Conservation (phyloP, 2,329 filamentous ascomycete species). For the Pseudogymnoascus sp. region DNA sequence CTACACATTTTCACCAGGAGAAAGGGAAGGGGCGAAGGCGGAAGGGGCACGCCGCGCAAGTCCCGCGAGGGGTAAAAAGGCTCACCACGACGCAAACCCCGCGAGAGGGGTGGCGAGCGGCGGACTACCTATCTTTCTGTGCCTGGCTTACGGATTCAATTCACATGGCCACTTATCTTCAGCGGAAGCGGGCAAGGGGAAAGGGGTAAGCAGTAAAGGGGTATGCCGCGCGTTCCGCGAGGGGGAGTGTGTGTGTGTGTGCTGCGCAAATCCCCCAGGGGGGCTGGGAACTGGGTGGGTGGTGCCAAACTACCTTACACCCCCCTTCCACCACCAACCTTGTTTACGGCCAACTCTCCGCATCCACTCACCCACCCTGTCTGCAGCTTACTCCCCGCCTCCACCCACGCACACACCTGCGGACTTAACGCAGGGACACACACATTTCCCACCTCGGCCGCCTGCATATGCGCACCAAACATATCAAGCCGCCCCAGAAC, state of each 20-base stretch:
- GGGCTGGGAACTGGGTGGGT: background rate
- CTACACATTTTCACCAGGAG: background rate
- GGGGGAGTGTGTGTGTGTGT: background rate
- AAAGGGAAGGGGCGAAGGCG: background rate
- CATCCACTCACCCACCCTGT: background rate
- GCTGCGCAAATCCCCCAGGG: background rate
- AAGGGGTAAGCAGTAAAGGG: background rate
- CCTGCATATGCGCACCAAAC: background rate
- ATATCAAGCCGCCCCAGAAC: background rate
- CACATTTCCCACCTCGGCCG: background rate
- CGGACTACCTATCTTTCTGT: background rate
- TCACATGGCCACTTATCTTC: background rate
- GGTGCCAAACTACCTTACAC: background rate
- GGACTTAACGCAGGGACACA: background rate
- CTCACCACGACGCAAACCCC: too few species aligned
- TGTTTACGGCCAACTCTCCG: background rate
- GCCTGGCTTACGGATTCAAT: background rate
- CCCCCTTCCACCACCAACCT: background rate
- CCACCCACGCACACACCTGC: background rate
- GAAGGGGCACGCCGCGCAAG: background rate
- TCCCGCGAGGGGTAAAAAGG: background rate
- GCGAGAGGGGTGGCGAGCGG: background rate
- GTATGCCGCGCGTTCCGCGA: background rate
- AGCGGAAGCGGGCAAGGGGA: background rate
- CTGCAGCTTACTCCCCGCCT: background rate